phyloP scores from a whole-genome alignment of 169 alveolate genomes.

The Eimeria brunetti region DNA sequence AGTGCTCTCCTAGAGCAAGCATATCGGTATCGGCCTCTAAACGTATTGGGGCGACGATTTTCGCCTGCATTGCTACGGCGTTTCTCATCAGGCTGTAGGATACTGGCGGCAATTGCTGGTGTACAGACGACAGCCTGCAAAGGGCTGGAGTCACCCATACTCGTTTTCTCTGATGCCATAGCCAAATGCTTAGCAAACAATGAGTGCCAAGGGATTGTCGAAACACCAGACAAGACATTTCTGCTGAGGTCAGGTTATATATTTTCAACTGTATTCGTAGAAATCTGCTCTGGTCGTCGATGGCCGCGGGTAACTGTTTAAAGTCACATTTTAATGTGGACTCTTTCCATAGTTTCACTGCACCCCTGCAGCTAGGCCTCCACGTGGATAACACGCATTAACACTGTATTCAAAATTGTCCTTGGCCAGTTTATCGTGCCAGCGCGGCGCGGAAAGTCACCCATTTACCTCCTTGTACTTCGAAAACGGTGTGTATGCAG shows the following conservation, averaged over 20 bases:
- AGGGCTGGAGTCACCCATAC: conserved; percentile 42
- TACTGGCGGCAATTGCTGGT: conserved; percentile 53
- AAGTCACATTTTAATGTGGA: neutral
- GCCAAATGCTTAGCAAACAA: conserved; percentile 16
- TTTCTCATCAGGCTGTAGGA: conserved; percentile 31
- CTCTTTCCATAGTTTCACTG: neutral
- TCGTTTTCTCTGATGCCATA: neutral
- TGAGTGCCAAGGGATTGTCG: conserved; percentile 58
- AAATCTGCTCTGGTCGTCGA: neutral
- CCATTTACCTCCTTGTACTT: neutral
- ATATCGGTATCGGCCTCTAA: neutral
- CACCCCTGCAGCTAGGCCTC: neutral
- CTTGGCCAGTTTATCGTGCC: neutral
- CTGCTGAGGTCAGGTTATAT: conserved; percentile 12
- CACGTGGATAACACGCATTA: neutral
- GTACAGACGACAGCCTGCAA: conserved; percentile 41
- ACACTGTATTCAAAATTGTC: neutral
- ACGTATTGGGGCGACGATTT: neutral
- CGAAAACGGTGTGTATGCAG: neutral
- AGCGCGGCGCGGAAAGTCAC: neutral
- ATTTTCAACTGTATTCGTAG: neutral
- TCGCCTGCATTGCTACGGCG: neutral
- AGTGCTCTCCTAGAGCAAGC: neutral
- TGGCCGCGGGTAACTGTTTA: neutral
- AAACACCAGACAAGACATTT: conserved; percentile 44